Evolutionary conservation across 2,329 filamentous ascomycete species (phyloP).

Genomic region (Colletotrichum cuscutae): DNA sequence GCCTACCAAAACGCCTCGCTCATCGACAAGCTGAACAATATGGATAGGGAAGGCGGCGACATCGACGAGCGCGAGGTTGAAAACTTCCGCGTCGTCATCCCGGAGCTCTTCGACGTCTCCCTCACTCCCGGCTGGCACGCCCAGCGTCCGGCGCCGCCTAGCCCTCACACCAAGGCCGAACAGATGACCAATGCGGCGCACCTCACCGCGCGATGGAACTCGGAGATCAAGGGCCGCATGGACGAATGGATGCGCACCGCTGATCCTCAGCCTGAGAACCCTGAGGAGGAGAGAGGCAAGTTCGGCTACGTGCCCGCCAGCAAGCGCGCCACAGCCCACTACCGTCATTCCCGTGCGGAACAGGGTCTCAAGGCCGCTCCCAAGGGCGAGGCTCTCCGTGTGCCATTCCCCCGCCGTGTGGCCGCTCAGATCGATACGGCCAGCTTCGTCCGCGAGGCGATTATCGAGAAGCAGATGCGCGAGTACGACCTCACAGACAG

Average conservation of each 20-base stretch:
- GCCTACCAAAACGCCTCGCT: slow-evolving; percentile 40
- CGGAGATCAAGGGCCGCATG: slow-evolving; percentile 50
- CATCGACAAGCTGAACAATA: slow-evolving; percentile 32
- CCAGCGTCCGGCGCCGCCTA: slow-evolving; percentile 52
- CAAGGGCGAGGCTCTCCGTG: slow-evolving; percentile 41
- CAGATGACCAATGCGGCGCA: slow-evolving; percentile 65
- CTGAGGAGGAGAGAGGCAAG: slow-evolving; percentile 7
- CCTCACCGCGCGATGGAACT: slow-evolving; percentile 63
- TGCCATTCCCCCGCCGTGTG: slow-evolving; percentile 50
- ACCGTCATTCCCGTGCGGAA: neutral
- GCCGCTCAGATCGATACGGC: slow-evolving; percentile 54
- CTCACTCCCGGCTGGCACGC: slow-evolving; percentile 63
- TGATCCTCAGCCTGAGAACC: slow-evolving; percentile 30
- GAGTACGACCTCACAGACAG: slow-evolving; percentile 53
- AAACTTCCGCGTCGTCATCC: slow-evolving; percentile 62
- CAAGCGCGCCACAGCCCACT: neutral
- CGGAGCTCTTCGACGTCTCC: slow-evolving; percentile 63
- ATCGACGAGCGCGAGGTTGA: slow-evolving; percentile 43
- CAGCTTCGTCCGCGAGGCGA: slow-evolving; percentile 53
- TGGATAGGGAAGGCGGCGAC: neutral
- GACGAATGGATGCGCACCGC: slow-evolving; percentile 54
- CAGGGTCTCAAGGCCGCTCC: neutral
- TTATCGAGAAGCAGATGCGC: slow-evolving; percentile 60
- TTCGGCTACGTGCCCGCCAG: slow-evolving; percentile 8
- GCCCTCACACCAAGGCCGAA: slow-evolving; percentile 59